These are phyloP conservation scores for Reticulascus tulasneorum DNA, from an alignment of 2,329 filamentous ascomycete genomes.

Conservation along the genomic window DNA sequence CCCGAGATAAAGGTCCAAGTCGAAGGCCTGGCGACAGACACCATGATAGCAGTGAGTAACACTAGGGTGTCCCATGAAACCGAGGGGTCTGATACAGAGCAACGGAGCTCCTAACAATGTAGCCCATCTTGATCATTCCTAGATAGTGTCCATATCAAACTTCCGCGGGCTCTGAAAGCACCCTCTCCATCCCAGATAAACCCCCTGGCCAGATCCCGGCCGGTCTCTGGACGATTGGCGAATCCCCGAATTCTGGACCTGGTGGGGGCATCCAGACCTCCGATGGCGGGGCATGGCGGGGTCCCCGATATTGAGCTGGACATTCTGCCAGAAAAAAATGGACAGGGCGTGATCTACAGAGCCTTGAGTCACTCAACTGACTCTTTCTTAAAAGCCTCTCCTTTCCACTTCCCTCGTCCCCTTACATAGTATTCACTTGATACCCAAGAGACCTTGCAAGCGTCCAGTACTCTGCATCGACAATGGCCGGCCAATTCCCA, in stretches of 20 bases:
- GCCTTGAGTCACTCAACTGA: background rate
- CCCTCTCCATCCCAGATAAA: no score
- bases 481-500: conserved; percentile 41
- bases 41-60: no score
- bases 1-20: no score
- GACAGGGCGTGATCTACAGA: conserved; percentile 13
- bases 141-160: no score
- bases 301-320: conserved; percentile 12
- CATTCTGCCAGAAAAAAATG: conserved; percentile 5
- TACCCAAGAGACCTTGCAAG: conserved; percentile 1
- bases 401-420: background rate
- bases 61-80: no score
- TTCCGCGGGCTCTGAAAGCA: no score
- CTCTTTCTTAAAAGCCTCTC: conserved; percentile 1
- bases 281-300: conserved; percentile 18
- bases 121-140: no score
- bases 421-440: conserved; percentile 1
- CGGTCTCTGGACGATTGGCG: conserved; percentile 2
- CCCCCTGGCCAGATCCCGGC: conserved; percentile 5
- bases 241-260: conserved; percentile 1
- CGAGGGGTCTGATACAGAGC: no score
- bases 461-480: background rate
- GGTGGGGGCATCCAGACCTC: conserved; percentile 1
- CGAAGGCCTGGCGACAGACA: no score
- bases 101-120: no score